A percentile compares a stretch with the other conserved stretches of the same genome.
These are phyloP conservation scores for Phytophthora ohioensis DNA, from an alignment of 352 stramenopile species.

Conservation along the genomic window DNA sequence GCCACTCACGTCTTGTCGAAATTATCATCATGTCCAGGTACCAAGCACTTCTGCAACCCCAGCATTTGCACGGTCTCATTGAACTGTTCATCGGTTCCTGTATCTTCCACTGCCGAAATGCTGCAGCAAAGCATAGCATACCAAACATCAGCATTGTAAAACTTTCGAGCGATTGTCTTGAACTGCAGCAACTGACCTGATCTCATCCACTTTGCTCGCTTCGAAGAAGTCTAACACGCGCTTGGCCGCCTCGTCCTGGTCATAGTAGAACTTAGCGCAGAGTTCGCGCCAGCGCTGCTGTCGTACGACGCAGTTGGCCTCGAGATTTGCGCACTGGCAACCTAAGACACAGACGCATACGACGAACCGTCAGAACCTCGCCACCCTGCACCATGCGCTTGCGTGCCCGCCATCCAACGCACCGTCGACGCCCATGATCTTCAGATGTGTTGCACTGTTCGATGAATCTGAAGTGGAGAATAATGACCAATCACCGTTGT, in stretches of 20 bases:
- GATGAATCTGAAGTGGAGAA: constrained; percentile 2
- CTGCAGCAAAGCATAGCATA: constrained; percentile 10
- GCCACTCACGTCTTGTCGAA: constrained; percentile 53
- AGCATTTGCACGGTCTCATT: constrained; percentile 43
- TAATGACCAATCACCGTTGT: constrained; percentile 17
- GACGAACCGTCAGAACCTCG: constrained; percentile 8
- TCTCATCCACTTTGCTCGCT: constrained; percentile 65
- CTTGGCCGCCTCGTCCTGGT: constrained; percentile 62
- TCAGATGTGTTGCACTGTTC: constrained; percentile 15
- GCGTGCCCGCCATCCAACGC: constrained; percentile 13
- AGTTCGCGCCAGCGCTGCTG: constrained; percentile 62
- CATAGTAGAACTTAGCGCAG: constrained; percentile 73
- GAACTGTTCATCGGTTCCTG: constrained; percentile 30
- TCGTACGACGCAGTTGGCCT: constrained; percentile 35
- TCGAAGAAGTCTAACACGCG: constrained; percentile 79
- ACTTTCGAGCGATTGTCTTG: neutral
- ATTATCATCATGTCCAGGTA: constrained; percentile 44
- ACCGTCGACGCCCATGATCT: constrained; percentile 32
- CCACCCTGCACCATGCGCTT: neutral
- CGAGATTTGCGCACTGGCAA: constrained; percentile 51
- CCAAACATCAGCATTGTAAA: neutral
- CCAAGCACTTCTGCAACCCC: constrained; percentile 54
- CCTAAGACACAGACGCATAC: constrained; percentile 12
- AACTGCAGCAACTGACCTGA: constrained; percentile 45
- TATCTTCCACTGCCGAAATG: constrained; percentile 39